These are phyloP conservation scores for Aspergillus jensenii DNA, from an alignment of 2,329 filamentous ascomycete species.

Conservation along the genomic window DNA sequence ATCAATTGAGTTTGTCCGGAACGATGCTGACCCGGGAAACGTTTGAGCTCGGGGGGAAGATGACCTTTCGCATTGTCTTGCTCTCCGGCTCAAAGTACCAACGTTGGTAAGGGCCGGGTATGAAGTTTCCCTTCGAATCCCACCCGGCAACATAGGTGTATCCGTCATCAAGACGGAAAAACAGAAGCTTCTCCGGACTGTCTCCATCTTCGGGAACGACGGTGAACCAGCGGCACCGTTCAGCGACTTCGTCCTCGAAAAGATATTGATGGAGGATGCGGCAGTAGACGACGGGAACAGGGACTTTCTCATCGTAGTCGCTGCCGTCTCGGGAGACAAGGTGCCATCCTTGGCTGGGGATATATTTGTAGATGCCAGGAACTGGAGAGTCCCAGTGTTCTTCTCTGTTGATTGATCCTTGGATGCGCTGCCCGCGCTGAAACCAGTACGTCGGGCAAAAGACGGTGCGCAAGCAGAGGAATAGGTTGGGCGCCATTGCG, in stretches of 20 bases:
- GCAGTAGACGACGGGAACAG: slow-evolving; percentile 46
- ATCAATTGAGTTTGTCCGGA: slow-evolving; percentile 27
- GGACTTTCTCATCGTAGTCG: slow-evolving; percentile 34
- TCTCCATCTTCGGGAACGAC: slow-evolving; percentile 40
- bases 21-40: slow-evolving; percentile 38
- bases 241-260: slow-evolving; percentile 49
- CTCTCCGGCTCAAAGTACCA: slow-evolving; percentile 48
- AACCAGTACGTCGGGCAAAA: slow-evolving; percentile 54
- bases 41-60: slow-evolving; percentile 34
- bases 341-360: slow-evolving; percentile 52
- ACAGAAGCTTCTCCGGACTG: slow-evolving; percentile 41
- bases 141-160: slow-evolving; percentile 52
- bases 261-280: slow-evolving; percentile 51
- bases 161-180: slow-evolving; percentile 52
- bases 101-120: slow-evolving; percentile 51
- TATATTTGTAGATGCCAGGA: slow-evolving; percentile 51
- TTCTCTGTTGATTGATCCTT: slow-evolving; percentile 41
- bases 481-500: slow-evolving; percentile 52
- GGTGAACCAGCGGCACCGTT: slow-evolving; percentile 45
- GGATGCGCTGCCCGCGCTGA: slow-evolving; percentile 37
- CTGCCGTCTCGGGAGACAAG: slow-evolving; percentile 43
- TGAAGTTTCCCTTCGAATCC: slow-evolving; percentile 51
- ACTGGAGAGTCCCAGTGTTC: slow-evolving; percentile 51
- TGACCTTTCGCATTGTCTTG: slow-evolving; percentile 33
- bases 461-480: slow-evolving; percentile 49